These are phyloP conservation scores for Erysimum cheiranthoides DNA, from an alignment of 345 rosid genomes.

Conservation along the genomic window DNA sequence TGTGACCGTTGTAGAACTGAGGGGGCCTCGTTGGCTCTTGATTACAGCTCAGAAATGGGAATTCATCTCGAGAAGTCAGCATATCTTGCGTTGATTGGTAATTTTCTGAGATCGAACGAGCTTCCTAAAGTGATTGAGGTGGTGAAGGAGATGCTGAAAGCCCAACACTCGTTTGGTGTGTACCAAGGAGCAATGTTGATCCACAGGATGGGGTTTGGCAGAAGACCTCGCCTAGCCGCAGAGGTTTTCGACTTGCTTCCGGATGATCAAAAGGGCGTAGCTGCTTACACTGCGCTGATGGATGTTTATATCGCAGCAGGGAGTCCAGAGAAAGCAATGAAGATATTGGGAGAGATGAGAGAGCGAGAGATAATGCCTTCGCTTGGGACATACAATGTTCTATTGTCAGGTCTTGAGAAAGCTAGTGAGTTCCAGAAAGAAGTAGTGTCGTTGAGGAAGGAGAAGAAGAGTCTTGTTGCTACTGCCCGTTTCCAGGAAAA, in stretches of 20 bases:
- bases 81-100: slow-evolving; percentile 68
- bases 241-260: slow-evolving; percentile 68
- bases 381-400: slow-evolving; percentile 68
- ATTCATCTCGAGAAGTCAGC: slow-evolving; percentile 58
- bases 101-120: slow-evolving; percentile 53
- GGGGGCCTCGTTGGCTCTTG: slow-evolving; percentile 70
- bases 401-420: slow-evolving; percentile 73
- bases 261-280: slow-evolving; percentile 60
- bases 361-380: slow-evolving; percentile 60
- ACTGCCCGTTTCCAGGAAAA: slow-evolving; percentile 44
- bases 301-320: slow-evolving; percentile 76
- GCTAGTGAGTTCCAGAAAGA: slow-evolving; percentile 54
- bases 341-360: slow-evolving; percentile 64
- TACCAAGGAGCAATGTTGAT: slow-evolving; percentile 70
- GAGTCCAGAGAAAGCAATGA: slow-evolving; percentile 70
- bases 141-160: slow-evolving; percentile 57
- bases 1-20: slow-evolving; percentile 51
- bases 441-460: slow-evolving; percentile 59
- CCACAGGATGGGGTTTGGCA: slow-evolving; percentile 70
- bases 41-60: slow-evolving; percentile 57
- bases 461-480: slow-evolving; percentile 59
- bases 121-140: slow-evolving; percentile 55
- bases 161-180: slow-evolving; percentile 64
- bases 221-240: slow-evolving; percentile 71
- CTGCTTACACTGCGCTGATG: slow-evolving; percentile 75